Evolutionary conservation across 768 basidiomycete genomes (phyloP).

Genomic region (Russula brevipes): DNA sequence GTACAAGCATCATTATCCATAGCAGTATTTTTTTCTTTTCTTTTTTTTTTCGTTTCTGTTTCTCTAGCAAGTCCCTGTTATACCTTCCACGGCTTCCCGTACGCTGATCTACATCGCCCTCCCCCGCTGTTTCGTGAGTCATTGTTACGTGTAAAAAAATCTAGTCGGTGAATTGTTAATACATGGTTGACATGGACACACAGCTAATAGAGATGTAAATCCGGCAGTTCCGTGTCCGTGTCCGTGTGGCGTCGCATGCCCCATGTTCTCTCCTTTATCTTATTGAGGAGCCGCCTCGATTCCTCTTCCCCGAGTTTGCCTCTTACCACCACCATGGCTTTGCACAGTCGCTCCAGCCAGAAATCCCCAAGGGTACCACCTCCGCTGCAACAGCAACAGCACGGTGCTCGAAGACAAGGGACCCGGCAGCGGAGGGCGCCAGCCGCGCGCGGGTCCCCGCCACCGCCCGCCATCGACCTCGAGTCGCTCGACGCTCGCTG

Average conservation of each 20-base stretch:
- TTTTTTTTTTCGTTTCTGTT: not conserved
- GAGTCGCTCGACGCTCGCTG: constrained; percentile 25
- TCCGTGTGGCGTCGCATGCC: no score
- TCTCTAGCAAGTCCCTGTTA: not conserved
- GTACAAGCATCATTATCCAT: constrained; percentile 26
- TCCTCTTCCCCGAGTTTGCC: not conserved
- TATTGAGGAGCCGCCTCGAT: not conserved
- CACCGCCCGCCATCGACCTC: constrained; percentile 12
- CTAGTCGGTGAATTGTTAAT: no score
- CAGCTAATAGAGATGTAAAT: no score
- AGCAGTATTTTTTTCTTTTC: constrained; percentile 10
- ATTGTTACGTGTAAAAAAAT: constrained; percentile 10
- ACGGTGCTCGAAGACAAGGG: no score
- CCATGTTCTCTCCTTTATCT: not conserved
- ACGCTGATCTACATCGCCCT: not conserved
- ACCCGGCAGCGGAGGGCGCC: not conserved
- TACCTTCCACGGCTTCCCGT: not conserved
- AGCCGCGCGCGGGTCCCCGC: not conserved
- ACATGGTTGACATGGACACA: no score
- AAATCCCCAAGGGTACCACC: not conserved
- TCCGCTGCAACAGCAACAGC: not conserved
- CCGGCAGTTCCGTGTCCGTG: no score
- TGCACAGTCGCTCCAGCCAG: not conserved
- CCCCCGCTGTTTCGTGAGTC: not conserved
- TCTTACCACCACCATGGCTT: not conserved